Conservation (phyloP, 169 alveolate species). For the Ichthyophthirius multifiliis region DNA sequence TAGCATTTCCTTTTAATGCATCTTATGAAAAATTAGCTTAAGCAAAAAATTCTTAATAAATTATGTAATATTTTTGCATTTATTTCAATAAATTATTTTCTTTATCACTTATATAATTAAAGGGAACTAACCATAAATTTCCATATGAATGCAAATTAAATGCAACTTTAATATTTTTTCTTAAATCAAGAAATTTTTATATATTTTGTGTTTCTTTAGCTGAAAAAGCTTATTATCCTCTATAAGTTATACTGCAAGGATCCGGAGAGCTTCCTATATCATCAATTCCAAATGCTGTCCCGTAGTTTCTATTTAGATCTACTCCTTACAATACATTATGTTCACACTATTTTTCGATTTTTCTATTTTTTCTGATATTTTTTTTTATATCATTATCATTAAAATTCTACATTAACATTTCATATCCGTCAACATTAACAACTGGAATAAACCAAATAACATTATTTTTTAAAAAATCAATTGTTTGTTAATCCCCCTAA, state of each 20-base stretch:
- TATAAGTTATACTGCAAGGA: conserved; percentile 77
- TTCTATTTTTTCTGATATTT: conserved; percentile 57
- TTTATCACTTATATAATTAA: conserved; percentile 27
- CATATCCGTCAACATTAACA: conserved; percentile 76
- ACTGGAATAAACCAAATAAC: conserved; percentile 52
- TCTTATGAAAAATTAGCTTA: conserved; percentile 50
- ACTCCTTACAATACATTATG: conserved; percentile 49
- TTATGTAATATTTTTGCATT: conserved; percentile 15
- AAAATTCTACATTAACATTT: background rate
- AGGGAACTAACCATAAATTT: conserved; percentile 28
- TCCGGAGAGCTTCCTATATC: conserved; percentile 52
- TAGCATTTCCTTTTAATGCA: conserved; percentile 66
- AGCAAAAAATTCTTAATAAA: conserved; percentile 60
- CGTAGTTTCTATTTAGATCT: conserved; percentile 77
- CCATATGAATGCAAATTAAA: conserved; percentile 39
- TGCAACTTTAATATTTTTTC: conserved; percentile 14
- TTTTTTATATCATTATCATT: background rate
- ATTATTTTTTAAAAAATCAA: background rate
- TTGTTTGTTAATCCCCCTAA: background rate
- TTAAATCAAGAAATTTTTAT: conserved; percentile 15
- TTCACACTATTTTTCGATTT: conserved; percentile 13
- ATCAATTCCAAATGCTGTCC: conserved; percentile 61
- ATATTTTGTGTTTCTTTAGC: conserved; percentile 80
- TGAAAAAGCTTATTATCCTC: conserved; percentile 83
- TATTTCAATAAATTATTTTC: background rate